Evolutionary conservation across 345 rosid species (phyloP).

Genomic region (Salix caprea): DNA sequence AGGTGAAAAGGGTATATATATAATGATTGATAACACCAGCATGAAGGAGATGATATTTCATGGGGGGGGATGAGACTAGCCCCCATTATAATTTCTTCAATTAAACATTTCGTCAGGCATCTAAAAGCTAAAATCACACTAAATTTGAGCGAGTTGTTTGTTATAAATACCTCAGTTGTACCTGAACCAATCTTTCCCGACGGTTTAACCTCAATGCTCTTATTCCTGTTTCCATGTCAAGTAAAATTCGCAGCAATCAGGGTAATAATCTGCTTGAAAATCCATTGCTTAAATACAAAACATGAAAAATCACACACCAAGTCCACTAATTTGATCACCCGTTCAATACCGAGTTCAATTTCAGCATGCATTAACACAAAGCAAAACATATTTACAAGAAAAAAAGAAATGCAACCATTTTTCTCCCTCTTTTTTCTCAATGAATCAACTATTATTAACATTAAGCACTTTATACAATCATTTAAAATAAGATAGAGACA

Average conservation of each 20-base stretch:
- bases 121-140: background rate
- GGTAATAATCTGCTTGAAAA: too few species aligned
- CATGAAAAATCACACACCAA: too few species aligned
- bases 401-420: background rate
- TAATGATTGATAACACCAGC: too few species aligned
- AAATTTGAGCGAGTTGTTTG: background rate
- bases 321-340: too few species aligned
- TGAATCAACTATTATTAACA: background rate
- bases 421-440: background rate
- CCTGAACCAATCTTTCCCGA: constrained; percentile 76
- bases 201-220: constrained; percentile 50
- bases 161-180: constrained; percentile 83
- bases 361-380: background rate
- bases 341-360: background rate
- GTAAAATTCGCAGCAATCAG: too few species aligned
- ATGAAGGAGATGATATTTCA: too few species aligned
- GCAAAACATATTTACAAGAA: background rate
- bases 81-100: too few species aligned
- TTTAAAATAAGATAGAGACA: background rate
- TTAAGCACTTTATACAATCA: too few species aligned
- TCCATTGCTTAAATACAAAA: too few species aligned
- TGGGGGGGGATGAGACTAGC: too few species aligned
- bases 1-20: too few species aligned
- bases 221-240: constrained; percentile 39
- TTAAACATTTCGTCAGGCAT: background rate